These are phyloP conservation scores for Gaeumannomyces tritici DNA, from an alignment of 2,329 filamentous ascomycete genomes.

Conservation along the genomic window DNA sequence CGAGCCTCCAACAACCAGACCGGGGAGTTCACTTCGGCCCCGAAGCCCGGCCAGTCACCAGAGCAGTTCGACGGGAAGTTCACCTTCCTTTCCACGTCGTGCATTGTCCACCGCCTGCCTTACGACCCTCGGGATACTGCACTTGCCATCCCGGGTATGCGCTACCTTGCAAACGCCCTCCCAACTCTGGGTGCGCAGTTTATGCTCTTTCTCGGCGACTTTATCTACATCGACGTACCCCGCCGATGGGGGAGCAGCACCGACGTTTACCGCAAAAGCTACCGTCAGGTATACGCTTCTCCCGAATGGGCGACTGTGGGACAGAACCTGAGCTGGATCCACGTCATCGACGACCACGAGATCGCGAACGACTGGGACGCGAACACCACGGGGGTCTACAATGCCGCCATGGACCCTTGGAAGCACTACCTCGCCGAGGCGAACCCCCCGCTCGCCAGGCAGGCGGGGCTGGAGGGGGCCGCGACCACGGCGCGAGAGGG, in stretches of 20 bases:
- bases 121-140: conserved; percentile 81
- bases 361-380: conserved; percentile 89
- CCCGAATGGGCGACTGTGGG: conserved; percentile 77
- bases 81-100: conserved; percentile 87
- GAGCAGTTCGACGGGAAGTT: conserved; percentile 58
- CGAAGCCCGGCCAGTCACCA: conserved; percentile 55
- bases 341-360: conserved; percentile 94
- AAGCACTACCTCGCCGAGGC: conserved; percentile 73
- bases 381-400: conserved; percentile 72
- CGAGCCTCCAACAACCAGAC: conserved; percentile 77
- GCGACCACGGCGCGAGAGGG: conserved; percentile 13
- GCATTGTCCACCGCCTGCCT: conserved; percentile 83
- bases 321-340: conserved; percentile 87
- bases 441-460: conserved; percentile 65
- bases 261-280: conserved; percentile 80
- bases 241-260: conserved; percentile 61
- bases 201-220: conserved; percentile 77
- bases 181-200: conserved; percentile 65
- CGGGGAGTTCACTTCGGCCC: conserved; percentile 72
- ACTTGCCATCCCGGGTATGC: conserved; percentile 71
- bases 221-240: conserved; percentile 87
- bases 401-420: conserved; percentile 74
- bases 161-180: conserved; percentile 63
- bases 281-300: conserved; percentile 90
- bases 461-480: conserved; percentile 26